A percentile compares a stretch with the other conserved stretches of the same genome.
phyloP scores from a whole-genome alignment of 2,329 filamentous ascomycete species.

The Beauveria caledonica region DNA sequence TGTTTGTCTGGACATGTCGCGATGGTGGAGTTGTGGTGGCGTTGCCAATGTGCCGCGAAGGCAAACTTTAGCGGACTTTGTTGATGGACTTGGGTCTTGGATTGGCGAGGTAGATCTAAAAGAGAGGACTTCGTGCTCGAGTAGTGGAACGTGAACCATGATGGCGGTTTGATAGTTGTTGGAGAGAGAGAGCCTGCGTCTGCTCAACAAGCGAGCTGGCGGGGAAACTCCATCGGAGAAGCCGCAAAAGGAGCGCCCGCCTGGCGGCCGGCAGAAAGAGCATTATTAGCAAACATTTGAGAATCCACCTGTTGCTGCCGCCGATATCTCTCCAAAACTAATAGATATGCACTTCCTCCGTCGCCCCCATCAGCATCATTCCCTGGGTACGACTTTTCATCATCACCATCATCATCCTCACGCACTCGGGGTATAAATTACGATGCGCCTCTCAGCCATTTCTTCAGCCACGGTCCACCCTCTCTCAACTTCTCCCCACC shows the following conservation, averaged over 20 bases:
- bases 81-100: no score
- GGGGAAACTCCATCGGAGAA: background rate
- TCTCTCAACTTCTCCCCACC: slow-evolving; percentile 7
- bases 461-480: slow-evolving; percentile 7
- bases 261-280: background rate
- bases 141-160: background rate
- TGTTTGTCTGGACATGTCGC: slow-evolving; percentile 8
- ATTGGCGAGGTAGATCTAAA: background rate
- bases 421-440: background rate
- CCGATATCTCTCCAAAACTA: background rate
- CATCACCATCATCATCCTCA: background rate
- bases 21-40: slow-evolving; percentile 9
- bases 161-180: background rate
- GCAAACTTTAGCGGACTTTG: slow-evolving; percentile 5
- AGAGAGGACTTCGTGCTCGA: background rate
- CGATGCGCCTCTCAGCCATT: background rate
- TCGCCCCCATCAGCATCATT: background rate
- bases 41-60: background rate
- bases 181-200: background rate
- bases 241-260: background rate
- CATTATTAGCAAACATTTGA: background rate
- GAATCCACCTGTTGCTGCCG: background rate
- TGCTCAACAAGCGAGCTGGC: background rate
- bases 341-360: background rate
- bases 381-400: background rate